Conservation (phyloP, 106 monocot species). For the Acorus calamus region DNA sequence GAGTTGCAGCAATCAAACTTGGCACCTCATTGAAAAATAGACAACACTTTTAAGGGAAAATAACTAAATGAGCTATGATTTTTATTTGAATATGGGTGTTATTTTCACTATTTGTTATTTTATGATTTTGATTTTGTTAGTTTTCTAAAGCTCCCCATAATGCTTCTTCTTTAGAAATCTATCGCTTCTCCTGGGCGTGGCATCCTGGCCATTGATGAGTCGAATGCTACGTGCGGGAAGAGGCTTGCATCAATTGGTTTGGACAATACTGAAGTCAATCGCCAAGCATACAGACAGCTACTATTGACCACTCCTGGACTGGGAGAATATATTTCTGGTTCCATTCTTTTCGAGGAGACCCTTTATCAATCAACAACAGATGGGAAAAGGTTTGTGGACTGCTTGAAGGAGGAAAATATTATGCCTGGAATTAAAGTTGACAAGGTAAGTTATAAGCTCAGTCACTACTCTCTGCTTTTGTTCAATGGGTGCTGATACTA, state of each 20-base stretch:
- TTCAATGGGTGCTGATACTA: not conserved
- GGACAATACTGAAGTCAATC: conserved; percentile 85
- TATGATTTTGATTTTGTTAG: not conserved
- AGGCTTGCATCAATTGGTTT: conserved; percentile 86
- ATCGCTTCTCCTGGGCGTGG: conserved; percentile 89
- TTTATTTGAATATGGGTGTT: too few relatives aligned
- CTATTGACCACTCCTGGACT: conserved; percentile 76
- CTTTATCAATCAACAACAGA: conserved; percentile 80
- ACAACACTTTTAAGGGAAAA: too few relatives aligned
- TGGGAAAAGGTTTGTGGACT: conserved; percentile 82
- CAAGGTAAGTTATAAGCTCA: too few relatives aligned
- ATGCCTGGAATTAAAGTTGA: conserved; percentile 97
- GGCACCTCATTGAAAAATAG: too few relatives aligned
- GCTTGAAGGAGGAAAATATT: conserved; percentile 53
- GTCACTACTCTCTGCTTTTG: not conserved
- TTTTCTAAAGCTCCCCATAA: not conserved
- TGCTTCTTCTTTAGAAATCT: conserved; percentile 48
- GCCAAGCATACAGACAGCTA: conserved; percentile 91
- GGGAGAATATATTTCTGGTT: conserved; percentile 89
- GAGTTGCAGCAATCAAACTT: too few relatives aligned
- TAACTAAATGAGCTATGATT: too few relatives aligned
- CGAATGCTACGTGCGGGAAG: conserved; percentile 95
- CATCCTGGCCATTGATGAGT: conserved; percentile 94
- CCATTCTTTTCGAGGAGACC: conserved; percentile 90
- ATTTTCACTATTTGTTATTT: not conserved